These are phyloP conservation scores for Xylariales sp. DNA, from an alignment of 2,329 filamentous ascomycete species.

Conservation along the genomic window DNA sequence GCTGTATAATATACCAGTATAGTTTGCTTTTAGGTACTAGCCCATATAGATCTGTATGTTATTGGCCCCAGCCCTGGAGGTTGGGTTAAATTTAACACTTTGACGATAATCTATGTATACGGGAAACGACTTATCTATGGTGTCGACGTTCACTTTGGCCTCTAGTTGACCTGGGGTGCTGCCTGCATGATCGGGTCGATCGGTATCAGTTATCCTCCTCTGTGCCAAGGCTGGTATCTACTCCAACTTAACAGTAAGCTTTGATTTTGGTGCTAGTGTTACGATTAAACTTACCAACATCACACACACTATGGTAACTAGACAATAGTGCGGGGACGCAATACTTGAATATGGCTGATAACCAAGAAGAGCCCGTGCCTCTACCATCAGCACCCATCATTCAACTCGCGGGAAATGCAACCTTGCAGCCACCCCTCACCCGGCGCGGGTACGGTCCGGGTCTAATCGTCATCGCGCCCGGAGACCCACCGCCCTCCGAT, in stretches of 20 bases:
- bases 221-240: background rate
- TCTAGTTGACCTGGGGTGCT: background rate
- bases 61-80: too few relatives aligned
- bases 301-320: background rate
- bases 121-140: background rate
- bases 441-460: slow-evolving; percentile 54
- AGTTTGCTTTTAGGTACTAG: too few relatives aligned
- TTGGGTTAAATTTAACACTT: too few relatives aligned
- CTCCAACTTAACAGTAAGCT: slow-evolving; percentile 2
- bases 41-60: too few relatives aligned
- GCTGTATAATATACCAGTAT: too few relatives aligned
- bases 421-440: slow-evolving; percentile 49
- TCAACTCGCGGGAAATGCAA: slow-evolving; percentile 27
- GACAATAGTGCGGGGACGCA: background rate
- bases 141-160: background rate
- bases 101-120: too few relatives aligned
- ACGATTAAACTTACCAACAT: background rate
- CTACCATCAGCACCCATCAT: slow-evolving; percentile 35
- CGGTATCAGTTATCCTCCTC: slow-evolving; percentile 2
- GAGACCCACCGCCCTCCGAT: slow-evolving; percentile 33
- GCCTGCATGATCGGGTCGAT: background rate
- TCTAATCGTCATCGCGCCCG: slow-evolving; percentile 50
- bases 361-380: slow-evolving; percentile 26
- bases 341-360: slow-evolving; percentile 12
- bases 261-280: background rate